Conservation (phyloP, 2,329 filamentous ascomycete genomes). For the Penicillium sp. region DNA sequence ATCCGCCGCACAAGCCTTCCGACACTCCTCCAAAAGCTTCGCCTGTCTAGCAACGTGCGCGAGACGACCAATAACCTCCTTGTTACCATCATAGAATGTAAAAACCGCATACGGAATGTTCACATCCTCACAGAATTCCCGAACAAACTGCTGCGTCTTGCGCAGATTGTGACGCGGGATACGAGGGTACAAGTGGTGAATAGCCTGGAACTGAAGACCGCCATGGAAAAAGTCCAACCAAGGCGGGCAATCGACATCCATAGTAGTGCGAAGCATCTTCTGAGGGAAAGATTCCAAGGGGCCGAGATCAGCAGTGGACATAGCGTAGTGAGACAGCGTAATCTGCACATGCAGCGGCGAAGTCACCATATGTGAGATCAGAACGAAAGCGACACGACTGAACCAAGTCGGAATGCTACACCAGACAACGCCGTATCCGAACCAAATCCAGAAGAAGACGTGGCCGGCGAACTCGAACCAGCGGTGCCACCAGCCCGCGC, state of each 20-base stretch:
- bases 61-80: constrained; percentile 69
- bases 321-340: constrained; percentile 87
- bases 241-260: constrained; percentile 82
- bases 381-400: constrained; percentile 68
- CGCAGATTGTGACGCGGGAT: constrained; percentile 81
- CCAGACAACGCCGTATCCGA: constrained; percentile 75
- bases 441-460: constrained; percentile 79
- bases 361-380: constrained; percentile 76
- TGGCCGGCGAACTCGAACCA: constrained; percentile 73
- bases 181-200: constrained; percentile 79
- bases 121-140: constrained; percentile 76
- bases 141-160: constrained; percentile 68
- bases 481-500: constrained; percentile 76
- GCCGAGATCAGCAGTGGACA: constrained; percentile 83
- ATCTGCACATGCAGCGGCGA: constrained; percentile 84
- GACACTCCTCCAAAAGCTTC: constrained; percentile 69
- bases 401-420: constrained; percentile 64
- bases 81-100: constrained; percentile 76
- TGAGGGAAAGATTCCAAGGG: constrained; percentile 81
- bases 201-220: constrained; percentile 81
- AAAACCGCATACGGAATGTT: constrained; percentile 81
- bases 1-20: constrained; percentile 42
- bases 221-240: constrained; percentile 89
- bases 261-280: constrained; percentile 84
- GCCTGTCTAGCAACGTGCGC: constrained; percentile 75